Evolutionary conservation across 192 early-diverging fungal species (phyloP), one percentile per base, ranked within the genome.

Genomic region (Rhizophagus sp.): DNA sequence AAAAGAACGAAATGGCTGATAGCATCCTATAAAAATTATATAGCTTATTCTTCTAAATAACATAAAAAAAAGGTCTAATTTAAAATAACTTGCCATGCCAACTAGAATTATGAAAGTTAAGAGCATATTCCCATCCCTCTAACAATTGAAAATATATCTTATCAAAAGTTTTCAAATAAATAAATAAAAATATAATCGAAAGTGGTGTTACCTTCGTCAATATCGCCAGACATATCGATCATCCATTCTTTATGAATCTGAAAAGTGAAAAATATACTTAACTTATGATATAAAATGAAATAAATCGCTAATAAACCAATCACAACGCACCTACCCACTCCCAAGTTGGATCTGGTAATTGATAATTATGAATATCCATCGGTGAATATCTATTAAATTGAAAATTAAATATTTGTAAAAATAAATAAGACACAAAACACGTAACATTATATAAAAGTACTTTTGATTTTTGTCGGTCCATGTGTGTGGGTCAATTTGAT

Each of bases 151-250:
- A 57, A 73, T 63, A 8, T 39, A 50, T 65, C 30, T 70, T 41
- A 41, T 41, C 39, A 5, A 8, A 39, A 41, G 12, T 22, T 33
- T 6, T 62, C 39, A 62, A 30, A 30, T 30, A 4, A n/a, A 61
- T 15, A 8, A 71, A 71, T 36, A 17, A 63, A 36, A 76, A 39
- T 15, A 6, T n/a, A 50, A 33, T 34, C 27, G 15, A 39, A 30
- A 30, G 24, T 7, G 7, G 30, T 47, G 12, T 47, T 79, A 84
- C 83, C 78, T 81, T 90, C 88, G 64, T 90, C 89, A 7, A 90
- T 88, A 79, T 90, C 88, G 1, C 85, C 85, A n/a, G 89, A 87
- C 89, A 90, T 89, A 49, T 90, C 89, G 25, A 88, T 85, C 41
- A 90, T 71, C 89, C 89, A 90, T 9, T 84, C 83, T 77, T 87